A percentile compares a stretch with the other conserved stretches of the same genome.
These are phyloP conservation scores for Sambucus nigra DNA, from an alignment of 129 eudicot species.

Conservation along the genomic window DNA sequence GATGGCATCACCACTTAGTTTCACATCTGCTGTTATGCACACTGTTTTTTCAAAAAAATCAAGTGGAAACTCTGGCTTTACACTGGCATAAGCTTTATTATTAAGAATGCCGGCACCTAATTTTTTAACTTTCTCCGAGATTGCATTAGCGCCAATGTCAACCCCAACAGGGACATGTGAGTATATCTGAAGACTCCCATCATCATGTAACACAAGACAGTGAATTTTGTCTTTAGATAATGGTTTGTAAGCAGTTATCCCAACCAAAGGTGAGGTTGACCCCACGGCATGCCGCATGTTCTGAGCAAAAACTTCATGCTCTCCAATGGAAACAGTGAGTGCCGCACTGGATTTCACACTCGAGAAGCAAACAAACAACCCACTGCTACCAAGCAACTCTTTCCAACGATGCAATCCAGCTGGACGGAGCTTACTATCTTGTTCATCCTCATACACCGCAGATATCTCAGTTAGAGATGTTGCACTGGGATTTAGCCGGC, in stretches of 20 bases:
- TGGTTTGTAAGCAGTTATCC: slow-evolving; percentile 84
- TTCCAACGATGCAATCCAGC: slow-evolving; percentile 93
- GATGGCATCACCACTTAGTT: slow-evolving; percentile 84
- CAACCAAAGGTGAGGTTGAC: slow-evolving; percentile 84
- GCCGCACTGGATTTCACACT: slow-evolving; percentile 78
- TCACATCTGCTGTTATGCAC: slow-evolving; percentile 89
- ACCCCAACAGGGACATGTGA: slow-evolving; percentile 77
- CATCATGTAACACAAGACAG: slow-evolving; percentile 91
- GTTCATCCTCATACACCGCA: slow-evolving; percentile 71
- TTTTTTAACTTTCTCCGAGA: slow-evolving; percentile 79
- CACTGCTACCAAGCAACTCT: slow-evolving; percentile 77
- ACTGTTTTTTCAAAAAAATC: slow-evolving; percentile 93
- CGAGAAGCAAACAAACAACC: slow-evolving; percentile 83
- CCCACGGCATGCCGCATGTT: slow-evolving; percentile 81
- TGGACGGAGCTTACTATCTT: slow-evolving; percentile 56
- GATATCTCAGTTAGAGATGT: slow-evolving; percentile 59
- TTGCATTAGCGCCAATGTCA: slow-evolving; percentile 49
- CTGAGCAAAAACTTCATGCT: slow-evolving; percentile 70
- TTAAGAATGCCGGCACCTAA: slow-evolving; percentile 75
- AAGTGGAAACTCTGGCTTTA: slow-evolving; percentile 88
- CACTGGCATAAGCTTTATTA: slow-evolving; percentile 86
- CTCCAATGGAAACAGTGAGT: slow-evolving; percentile 65
- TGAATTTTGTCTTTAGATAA: slow-evolving; percentile 91
- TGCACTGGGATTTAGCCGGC: slow-evolving; percentile 59
- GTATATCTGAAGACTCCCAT: slow-evolving; percentile 97